Base-by-base conservation (phyloP, 768 basidiomycete genomes). In the Tricholoma matsutake region DNA sequence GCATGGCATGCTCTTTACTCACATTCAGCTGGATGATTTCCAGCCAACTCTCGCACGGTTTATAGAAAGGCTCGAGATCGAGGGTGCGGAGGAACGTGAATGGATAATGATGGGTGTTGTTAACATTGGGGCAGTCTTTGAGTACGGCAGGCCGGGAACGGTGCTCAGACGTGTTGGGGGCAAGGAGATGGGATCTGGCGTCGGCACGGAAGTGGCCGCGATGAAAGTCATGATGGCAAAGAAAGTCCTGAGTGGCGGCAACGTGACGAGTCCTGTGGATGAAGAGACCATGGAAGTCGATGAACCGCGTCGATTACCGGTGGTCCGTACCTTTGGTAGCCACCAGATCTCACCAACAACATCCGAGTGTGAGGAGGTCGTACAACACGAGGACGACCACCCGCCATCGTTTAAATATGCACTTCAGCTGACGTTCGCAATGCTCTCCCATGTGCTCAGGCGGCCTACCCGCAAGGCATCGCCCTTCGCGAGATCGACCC, bases 81-180 rank as follows among this genome's bases (percentile, higher is more conserved):
- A 96, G 62, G 86, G 84, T 9, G 88, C 86, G 0, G 85, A 91
- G 64, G 89, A 88, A 69, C 86, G 88, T 29, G 93, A 96, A 59
- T 99, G 97, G 97, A 88, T 93, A 66, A 94, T 96, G 90, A 96
- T 98, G 93, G 96, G 86, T 0, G 78, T 90, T 51, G 79, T 93
- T 65, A 96, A 96, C 71, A 80, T 98, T 32, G 81, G 85, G 4
- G 84, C 91, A 0, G 73, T 97, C 8, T 77, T 98, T 67, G 95
- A 98, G 73, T 98, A 96, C 66, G 96, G 97, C 34, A 81, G 86
- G 28, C 80, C 87, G 2, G 82, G 80, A 5, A 87, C 93, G 2
- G 75, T 92, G 5, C 74, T 98, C 53, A 82, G 86, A 56, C 86
- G 82, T 63, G 78, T 84, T 3, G 83, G 88, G 13, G 85, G 81